Conservation (phyloP, 352 stramenopile genomes). For the Globisporangium canariense region DNA sequence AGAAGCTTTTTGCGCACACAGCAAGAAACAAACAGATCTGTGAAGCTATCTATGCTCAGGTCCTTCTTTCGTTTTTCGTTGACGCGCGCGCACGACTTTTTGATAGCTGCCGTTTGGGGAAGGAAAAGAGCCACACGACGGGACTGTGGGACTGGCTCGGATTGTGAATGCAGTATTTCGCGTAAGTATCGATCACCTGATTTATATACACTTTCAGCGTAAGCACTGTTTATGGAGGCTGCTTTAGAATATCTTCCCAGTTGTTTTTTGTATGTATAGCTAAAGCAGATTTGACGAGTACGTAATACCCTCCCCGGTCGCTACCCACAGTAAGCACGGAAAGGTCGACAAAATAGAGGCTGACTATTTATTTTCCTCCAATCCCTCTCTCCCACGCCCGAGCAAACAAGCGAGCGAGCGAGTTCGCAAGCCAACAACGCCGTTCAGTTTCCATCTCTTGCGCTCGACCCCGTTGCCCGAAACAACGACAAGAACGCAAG, state of each 20-base stretch:
- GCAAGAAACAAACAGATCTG: neutral
- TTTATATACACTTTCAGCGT: neutral
- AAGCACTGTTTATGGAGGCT: neutral
- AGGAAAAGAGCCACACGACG: neutral
- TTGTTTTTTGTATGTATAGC: neutral
- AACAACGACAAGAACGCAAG: neutral
- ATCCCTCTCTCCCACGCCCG: constrained; percentile 6
- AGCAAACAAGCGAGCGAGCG: neutral
- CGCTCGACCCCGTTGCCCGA: neutral
- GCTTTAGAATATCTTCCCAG: neutral
- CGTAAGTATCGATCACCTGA: neutral
- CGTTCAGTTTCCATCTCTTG: constrained; percentile 11
- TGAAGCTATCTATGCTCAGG: neutral
- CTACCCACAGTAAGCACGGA: neutral
- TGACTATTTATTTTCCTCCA: constrained; percentile 6
- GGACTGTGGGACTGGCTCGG: neutral
- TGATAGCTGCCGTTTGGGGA: neutral
- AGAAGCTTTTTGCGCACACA: neutral
- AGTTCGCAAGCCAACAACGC: neutral
- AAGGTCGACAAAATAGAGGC: neutral
- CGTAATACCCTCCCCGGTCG: neutral
- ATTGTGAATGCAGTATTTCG: neutral
- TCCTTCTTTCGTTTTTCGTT: neutral
- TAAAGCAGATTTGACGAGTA: neutral
- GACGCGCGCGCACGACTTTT: neutral